A percentile compares a stretch with the other conserved stretches of the same genome.
phyloP scores from a whole-genome alignment of 2,329 filamentous ascomycete genomes.

The Phoma sp. region DNA sequence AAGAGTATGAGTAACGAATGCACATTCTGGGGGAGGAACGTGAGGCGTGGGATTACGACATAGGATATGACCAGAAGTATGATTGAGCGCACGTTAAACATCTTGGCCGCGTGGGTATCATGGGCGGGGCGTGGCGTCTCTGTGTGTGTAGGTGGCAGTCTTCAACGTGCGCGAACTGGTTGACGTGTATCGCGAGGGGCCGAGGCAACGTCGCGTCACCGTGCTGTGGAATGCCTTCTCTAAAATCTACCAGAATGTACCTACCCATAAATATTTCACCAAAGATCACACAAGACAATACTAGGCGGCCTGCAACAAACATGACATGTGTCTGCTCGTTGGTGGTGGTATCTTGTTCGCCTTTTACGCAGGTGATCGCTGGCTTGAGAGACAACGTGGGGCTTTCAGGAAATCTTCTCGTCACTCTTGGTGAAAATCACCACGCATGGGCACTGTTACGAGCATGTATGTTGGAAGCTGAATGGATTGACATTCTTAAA shows the following conservation, averaged over 20 bases:
- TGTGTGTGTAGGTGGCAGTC: background rate
- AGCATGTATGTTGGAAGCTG: slow-evolving; percentile 3
- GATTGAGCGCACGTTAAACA: slow-evolving; percentile 44
- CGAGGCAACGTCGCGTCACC: slow-evolving; percentile 1
- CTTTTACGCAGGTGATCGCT: too few species aligned
- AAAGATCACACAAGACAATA: too few species aligned
- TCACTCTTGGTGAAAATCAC: background rate
- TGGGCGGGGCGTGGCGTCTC: background rate
- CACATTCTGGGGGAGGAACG: slow-evolving; percentile 42
- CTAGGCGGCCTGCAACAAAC: too few species aligned
- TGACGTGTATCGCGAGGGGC: slow-evolving; percentile 7
- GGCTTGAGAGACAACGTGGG: too few species aligned
- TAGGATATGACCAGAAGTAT: slow-evolving; percentile 42
- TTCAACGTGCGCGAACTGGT: background rate
- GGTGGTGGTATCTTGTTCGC: too few species aligned
- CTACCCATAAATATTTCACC: too few species aligned
- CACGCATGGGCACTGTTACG: too few species aligned
- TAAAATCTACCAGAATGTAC: too few species aligned
- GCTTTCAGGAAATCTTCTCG: too few species aligned
- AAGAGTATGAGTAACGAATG: slow-evolving; percentile 58
- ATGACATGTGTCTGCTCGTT: too few species aligned
- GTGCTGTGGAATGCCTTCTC: too few species aligned
- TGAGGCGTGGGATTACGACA: slow-evolving; percentile 46
- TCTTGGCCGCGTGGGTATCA: slow-evolving; percentile 19
- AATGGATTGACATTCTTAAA: slow-evolving; percentile 16